These are phyloP conservation scores for Cordyceps farinosa DNA, from an alignment of 2,329 filamentous ascomycete species.

Conservation along the genomic window DNA sequence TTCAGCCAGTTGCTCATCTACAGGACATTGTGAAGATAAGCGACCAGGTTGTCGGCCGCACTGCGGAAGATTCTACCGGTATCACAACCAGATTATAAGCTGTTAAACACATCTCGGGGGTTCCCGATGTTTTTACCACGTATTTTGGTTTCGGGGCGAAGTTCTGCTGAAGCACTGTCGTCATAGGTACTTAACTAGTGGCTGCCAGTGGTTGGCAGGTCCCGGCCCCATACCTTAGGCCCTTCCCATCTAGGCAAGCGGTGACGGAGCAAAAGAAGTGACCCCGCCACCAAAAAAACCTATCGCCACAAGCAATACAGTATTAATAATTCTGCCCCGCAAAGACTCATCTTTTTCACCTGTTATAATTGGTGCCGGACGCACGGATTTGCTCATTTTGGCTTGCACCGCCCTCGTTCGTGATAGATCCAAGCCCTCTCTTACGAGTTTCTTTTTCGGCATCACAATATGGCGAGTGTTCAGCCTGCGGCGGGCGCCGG, in stretches of 20 bases:
- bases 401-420: too few relatives aligned
- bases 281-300: slow-evolving; percentile 28
- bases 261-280: slow-evolving; percentile 1
- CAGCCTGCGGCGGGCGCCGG: slow-evolving; percentile 31
- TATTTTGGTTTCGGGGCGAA: neutral
- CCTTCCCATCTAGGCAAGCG: slow-evolving; percentile 13
- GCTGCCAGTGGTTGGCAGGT: too few relatives aligned
- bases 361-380: neutral
- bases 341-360: neutral
- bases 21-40: too few relatives aligned
- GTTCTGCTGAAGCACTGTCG: neutral
- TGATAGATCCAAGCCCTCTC: neutral
- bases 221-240: neutral
- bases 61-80: too few relatives aligned
- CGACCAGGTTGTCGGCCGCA: too few relatives aligned
- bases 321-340: slow-evolving; percentile 24
- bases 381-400: neutral
- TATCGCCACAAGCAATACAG: slow-evolving; percentile 20
- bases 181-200: neutral
- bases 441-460: neutral
- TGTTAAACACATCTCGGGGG: neutral
- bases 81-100: neutral
- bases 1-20: too few relatives aligned
- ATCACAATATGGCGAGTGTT: slow-evolving; percentile 43
- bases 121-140: neutral